Evolutionary conservation across 2,329 filamentous ascomycete species (phyloP), one percentile per base, ranked within the genome.

Genomic region (Epichloe coenophiala): DNA sequence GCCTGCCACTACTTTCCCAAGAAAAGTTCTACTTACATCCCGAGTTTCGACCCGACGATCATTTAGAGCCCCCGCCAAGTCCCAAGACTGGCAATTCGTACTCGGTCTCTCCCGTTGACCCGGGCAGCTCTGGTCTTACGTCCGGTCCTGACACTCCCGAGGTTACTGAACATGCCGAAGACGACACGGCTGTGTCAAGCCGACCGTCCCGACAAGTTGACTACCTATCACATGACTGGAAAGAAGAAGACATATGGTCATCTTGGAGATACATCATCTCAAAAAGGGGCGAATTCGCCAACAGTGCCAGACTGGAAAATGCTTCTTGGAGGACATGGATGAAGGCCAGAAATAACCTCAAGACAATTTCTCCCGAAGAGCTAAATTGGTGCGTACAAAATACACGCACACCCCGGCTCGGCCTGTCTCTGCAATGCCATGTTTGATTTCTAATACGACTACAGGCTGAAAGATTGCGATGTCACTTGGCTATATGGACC

Each of bases 401-500:
- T 31, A 31, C 27, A 11, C 27, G 27, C 27, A 31, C 27, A 9
- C 8, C 27, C 11, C 19, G 45, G 11, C 27, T 31, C 17, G 45
- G 11, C 15, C 31, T 11, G 19, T 19, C 11, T 15, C 11, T 13
- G 3, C 31, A 13, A 33, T 23, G 35, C 36, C 33, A 31, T 12
- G 12, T 15, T 51, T 46, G 47, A 31, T 44, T 21, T 53, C 61
- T 69, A 60, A 72, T 60, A 42, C 36, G 13, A n/a, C 39, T 37
- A 45, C 60, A 95, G 89, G 90, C 75, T 96, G 53, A 98, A 97
- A 65, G 93, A 97, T 60, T 93, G 86, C 65, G 91, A 98, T 66
- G 89, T 96, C 35, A 96, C 91, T 44, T 98, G 91, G 93, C 74
- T 98, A 1, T 98, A 97, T 62, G 93, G 93, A 0, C 93, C 93